Base-by-base conservation (phyloP, 2,329 filamentous ascomycete species). In the Paramyrothecium roridum region DNA sequence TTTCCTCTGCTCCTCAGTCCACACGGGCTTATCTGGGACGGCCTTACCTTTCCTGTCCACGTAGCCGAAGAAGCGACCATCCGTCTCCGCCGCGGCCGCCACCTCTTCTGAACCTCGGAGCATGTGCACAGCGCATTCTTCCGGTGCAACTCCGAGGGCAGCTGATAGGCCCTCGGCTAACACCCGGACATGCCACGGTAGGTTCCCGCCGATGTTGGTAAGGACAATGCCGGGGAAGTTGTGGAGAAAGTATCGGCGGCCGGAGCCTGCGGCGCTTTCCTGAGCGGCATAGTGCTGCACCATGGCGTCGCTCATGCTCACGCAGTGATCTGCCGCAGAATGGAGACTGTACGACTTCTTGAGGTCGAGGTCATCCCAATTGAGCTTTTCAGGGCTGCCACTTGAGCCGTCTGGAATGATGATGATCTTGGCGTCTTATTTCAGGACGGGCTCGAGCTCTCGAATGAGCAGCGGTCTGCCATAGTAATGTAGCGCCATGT, bases 401-500 rank as follows among this genome's bases (percentile, higher is more conserved):
- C 30, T 19, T 8, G 37, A 33, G 2, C 62, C 56, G 45, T 69
- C 68, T 3, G 73, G 61, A 7, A 77, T 68, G 23, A 70, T 68
- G 52, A 76, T 57, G 12, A 75, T 70, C 26, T 67, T 70, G 22
- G 70, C 63, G 48, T 67, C 61, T 10, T 59, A 55, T 47, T 61
- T 65, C 43, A 76, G 58, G 0, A 66, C 62, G 0, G 74, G 73
- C 1, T 73, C 58, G 6, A 78, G 64, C 50, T 73, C 70, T 34
- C 63, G 59, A 50, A 75, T 68, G 21, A 78, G 71, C 0, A 73
- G 69, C 61, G 76, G 73, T 16, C 70, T 69, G n/a, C 73, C 68
- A 57, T 77, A 78, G 59, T 73, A 76, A 54, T 75, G 72, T n/a
- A 77, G 62, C 1, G 67, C 68, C 62, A 76, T 70, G 56, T 76